phyloP scores from a whole-genome alignment of 805 yeast species.

The Phaffomyces antillensis region DNA sequence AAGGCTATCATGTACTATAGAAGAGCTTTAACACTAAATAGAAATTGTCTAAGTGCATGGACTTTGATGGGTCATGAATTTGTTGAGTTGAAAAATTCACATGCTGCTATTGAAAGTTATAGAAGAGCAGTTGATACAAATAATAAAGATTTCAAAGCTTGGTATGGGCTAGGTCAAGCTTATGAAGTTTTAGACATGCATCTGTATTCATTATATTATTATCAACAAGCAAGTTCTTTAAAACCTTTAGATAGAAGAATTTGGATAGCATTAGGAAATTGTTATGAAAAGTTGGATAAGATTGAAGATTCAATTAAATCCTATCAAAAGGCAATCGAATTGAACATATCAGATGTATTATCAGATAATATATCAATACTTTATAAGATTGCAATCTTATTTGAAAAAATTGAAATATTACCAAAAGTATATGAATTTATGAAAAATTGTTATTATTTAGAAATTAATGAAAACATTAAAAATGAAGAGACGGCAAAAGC shows the following conservation, averaged over 20 bases:
- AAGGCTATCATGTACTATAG: conserved; percentile 90
- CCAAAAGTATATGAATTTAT: conserved; percentile 18
- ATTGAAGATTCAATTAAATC: conserved; percentile 69
- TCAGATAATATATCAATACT: conserved; percentile 49
- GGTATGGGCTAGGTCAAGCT: conserved; percentile 99
- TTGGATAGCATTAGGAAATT: conserved; percentile 94
- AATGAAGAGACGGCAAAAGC: conserved; percentile 76
- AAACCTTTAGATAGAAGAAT: conserved; percentile 86
- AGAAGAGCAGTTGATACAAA: conserved; percentile 89
- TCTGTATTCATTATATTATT: conserved; percentile 83
- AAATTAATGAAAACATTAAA: conserved; percentile 48
- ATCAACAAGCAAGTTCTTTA: conserved; percentile 81
- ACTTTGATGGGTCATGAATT: conserved; percentile 98
- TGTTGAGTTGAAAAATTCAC: conserved; percentile 91
- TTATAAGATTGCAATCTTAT: conserved; percentile 61
- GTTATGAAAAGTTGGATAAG: conserved; percentile 75
- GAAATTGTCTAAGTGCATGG: conserved; percentile 87
- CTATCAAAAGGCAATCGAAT: conserved; percentile 65
- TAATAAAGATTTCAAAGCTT: conserved; percentile 85
- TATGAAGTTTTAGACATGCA: conserved; percentile 96
- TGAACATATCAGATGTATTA: conserved; percentile 35
- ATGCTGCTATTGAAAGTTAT: conserved; percentile 95
- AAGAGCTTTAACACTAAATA: conserved; percentile 76
- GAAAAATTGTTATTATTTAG: conserved; percentile 53
- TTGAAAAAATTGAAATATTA: conserved; percentile 47